Base-by-base conservation (phyloP, 805 yeast genomes). In the Candida broadrunensis region DNA sequence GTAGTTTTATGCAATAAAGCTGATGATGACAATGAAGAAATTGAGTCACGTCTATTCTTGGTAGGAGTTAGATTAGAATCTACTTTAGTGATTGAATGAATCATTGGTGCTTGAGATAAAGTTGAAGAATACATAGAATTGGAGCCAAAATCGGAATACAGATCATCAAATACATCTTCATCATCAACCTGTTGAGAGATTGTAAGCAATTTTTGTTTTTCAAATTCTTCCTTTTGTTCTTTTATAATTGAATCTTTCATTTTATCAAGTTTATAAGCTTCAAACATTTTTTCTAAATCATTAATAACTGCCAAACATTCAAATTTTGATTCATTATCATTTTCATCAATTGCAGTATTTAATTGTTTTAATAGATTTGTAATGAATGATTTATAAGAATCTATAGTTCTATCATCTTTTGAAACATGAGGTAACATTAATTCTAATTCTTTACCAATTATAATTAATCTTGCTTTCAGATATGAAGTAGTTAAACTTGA, bases 271-370 rank as follows among this genome's bases (percentile, higher is more conserved):
- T 66, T 69, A 49, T 58, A 69, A 0, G 79, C 73, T 35, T 80
- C 83, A 56, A 81, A 83, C 88, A 84, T 84, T 48, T 80, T 75
- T 52, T 83, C 89, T 61, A 84, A 81, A 48, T 83, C 89, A 44
- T 73, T 72, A 21, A 84, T 78, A 23, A 82, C 81, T 0, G 80
- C 78, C 40, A 83, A 67, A 49, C 88, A 83, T 53, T 84, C 88
- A 61, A 78, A 74, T 41, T 81, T 79, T 11, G 76, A 76, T 32
- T 76, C 73, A 15, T 73, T 70, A 50, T 83, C 85, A 25, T 77
- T 75, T 13, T 63, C 55, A 5, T 69, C 70, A 6, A 80, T 74
- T 2, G 85, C 77, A 13, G 61, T 63, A 41, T 80, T 78, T 43
- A 83, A 61, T 51, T 83, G 88, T 35, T 68, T 70, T 19, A 83